These are phyloP conservation scores for Hypoxylon crocopeplum DNA, from an alignment of 495 filamentous ascomycete species.

Conservation along the genomic window DNA sequence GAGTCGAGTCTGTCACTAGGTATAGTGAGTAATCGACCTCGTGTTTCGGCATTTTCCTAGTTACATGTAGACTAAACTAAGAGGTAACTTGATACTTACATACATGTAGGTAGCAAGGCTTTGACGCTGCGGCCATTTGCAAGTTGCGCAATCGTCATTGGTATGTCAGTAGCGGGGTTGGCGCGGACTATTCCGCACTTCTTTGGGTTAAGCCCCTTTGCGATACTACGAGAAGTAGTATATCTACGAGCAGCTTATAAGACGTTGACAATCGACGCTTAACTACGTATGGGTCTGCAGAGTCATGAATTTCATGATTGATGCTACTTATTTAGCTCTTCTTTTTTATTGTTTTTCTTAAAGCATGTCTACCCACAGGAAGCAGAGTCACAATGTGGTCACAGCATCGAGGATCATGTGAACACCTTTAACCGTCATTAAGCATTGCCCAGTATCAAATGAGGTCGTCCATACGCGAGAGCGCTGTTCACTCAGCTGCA, in stretches of 20 bases:
- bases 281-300: too few species aligned
- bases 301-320: too few species aligned
- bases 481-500: constrained; percentile 39
- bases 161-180: constrained; percentile 22
- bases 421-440: constrained; percentile 18
- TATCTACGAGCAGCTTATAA: background rate
- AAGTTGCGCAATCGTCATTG: constrained; percentile 7
- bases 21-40: constrained; percentile 70
- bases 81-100: too few species aligned
- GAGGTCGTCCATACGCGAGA: background rate
- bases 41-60: constrained; percentile 38
- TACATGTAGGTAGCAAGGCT: too few species aligned
- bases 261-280: background rate
- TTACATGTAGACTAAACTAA: background rate
- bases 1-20: constrained; percentile 90
- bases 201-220: background rate
- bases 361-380: constrained; percentile 29
- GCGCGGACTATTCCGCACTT: background rate
- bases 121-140: constrained; percentile 4
- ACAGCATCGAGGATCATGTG: constrained; percentile 15
- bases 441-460: constrained; percentile 16
- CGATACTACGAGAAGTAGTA: too few species aligned
- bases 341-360: constrained; percentile 23
- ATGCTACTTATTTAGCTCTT: constrained; percentile 21
- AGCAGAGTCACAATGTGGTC: too few species aligned